Evolutionary conservation across 1,139 yeast genomes (phyloP).

Genomic region (Neolecta irregularis): DNA sequence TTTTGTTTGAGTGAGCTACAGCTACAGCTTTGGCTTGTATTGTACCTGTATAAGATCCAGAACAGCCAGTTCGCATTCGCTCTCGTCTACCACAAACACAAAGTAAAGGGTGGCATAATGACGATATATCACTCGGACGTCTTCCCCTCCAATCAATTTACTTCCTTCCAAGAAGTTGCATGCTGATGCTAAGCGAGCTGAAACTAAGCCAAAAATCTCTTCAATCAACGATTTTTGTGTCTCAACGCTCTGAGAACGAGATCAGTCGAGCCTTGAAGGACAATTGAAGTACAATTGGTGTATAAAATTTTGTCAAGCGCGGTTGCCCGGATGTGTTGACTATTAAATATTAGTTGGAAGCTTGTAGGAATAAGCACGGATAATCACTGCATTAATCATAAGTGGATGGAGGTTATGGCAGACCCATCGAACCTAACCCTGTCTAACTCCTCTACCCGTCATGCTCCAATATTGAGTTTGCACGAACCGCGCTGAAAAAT

Average conservation of each 20-base stretch:
- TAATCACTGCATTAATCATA: slow-evolving; percentile 87
- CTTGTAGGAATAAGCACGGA: slow-evolving; percentile 39
- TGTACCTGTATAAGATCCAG: slow-evolving; percentile 71
- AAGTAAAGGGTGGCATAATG: slow-evolving; percentile 90
- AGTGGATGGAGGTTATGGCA: not conserved
- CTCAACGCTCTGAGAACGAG: slow-evolving; percentile 33
- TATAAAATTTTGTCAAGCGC: slow-evolving; percentile 76
- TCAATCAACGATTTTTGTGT: slow-evolving; percentile 59
- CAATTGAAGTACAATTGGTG: slow-evolving; percentile 40
- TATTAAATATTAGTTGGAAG: slow-evolving; percentile 22
- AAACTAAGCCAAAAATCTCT: slow-evolving; percentile 59
- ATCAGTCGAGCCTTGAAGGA: slow-evolving; percentile 11
- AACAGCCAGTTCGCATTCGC: slow-evolving; percentile 87
- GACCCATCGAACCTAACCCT: not conserved
- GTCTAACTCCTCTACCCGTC: not conserved
- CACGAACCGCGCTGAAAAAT: not conserved
- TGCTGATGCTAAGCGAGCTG: slow-evolving; percentile 51
- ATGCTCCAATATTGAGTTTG: not conserved
- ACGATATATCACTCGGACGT: slow-evolving; percentile 78
- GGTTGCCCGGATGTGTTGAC: slow-evolving; percentile 91
- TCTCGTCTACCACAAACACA: slow-evolving; percentile 89
- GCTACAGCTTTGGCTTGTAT: not conserved
- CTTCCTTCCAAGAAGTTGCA: slow-evolving; percentile 48
- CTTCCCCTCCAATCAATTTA: slow-evolving; percentile 45
- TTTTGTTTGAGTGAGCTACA: not conserved